Evolutionary conservation across 305 asterid genomes (phyloP).

Genomic region (Fraxinus dipetala): DNA sequence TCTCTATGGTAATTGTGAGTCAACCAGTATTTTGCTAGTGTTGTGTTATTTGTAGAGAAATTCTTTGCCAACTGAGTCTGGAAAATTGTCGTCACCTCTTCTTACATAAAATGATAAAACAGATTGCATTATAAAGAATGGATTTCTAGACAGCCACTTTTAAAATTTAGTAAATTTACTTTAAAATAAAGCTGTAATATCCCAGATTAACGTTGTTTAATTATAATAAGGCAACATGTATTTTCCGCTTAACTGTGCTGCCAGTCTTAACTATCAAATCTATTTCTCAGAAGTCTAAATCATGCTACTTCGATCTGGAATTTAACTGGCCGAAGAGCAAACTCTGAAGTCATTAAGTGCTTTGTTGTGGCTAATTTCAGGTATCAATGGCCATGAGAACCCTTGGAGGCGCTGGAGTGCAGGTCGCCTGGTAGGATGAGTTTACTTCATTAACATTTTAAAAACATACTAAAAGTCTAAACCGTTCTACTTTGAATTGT

Average conservation of each 20-base stretch:
- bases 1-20: not conserved
- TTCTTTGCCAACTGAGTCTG: conserved; percentile 1
- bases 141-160: not conserved
- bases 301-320: conserved; percentile 12
- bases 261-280: not conserved
- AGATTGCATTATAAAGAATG: not conserved
- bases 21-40: conserved; percentile 5
- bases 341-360: not conserved
- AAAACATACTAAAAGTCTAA: not conserved
- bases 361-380: conserved; percentile 39
- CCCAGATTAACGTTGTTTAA: not conserved
- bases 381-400: conserved; percentile 95
- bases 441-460: conserved; percentile 14
- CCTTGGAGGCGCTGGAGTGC: conserved; percentile 79
- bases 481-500: not conserved
- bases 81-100: not conserved
- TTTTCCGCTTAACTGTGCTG: not conserved
- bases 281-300: conserved; percentile 7
- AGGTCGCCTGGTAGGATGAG: conserved; percentile 64
- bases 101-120: not conserved
- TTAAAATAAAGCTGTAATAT: not conserved
- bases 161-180: not conserved
- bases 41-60: conserved; percentile 11
- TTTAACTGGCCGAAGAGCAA: conserved; percentile 7
- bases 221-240: not conserved